A percentile compares a stretch with the other conserved stretches of the same genome.
Conservation (phyloP, 495 filamentous ascomycete species). For the Aspergillus indologenus region DNA sequence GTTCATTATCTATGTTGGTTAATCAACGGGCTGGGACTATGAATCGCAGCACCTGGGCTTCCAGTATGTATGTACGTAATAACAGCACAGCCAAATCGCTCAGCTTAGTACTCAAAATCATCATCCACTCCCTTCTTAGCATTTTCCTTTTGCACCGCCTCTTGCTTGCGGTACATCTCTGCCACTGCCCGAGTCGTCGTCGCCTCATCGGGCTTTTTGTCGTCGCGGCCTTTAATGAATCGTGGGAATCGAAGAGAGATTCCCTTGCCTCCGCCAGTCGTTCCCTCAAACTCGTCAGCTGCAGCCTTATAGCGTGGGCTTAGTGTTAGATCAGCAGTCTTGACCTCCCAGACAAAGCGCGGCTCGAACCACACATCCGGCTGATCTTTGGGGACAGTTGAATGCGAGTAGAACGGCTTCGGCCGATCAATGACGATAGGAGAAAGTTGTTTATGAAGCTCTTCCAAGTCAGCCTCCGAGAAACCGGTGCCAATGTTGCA, state of each 20-base stretch:
- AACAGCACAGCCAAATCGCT: background rate
- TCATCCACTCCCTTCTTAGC: slow-evolving; percentile 87
- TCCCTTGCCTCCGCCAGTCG: slow-evolving; percentile 69
- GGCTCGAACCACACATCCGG: slow-evolving; percentile 99
- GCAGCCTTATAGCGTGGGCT: slow-evolving; percentile 87
- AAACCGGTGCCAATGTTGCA: slow-evolving; percentile 99
- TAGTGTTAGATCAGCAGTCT: slow-evolving; percentile 90
- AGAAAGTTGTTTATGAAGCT: slow-evolving; percentile 69
- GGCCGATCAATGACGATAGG: slow-evolving; percentile 77
- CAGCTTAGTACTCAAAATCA: slow-evolving; percentile 87
- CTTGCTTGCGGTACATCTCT: slow-evolving; percentile 96
- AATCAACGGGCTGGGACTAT: background rate
- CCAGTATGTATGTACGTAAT: background rate
- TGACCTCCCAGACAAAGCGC: slow-evolving; percentile 93
- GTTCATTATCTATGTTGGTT: background rate
- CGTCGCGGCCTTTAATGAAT: slow-evolving; percentile 84
- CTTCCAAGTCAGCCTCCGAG: slow-evolving; percentile 80
- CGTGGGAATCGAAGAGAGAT: slow-evolving; percentile 86
- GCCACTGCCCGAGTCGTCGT: slow-evolving; percentile 79
- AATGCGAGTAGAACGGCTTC: slow-evolving; percentile 93
- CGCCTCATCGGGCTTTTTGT: slow-evolving; percentile 92
- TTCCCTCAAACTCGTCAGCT: slow-evolving; percentile 54
- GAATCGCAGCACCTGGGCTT: background rate
- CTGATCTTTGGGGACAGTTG: slow-evolving; percentile 78
- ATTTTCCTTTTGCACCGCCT: slow-evolving; percentile 62